Evolutionary conservation across 2,329 filamentous ascomycete genomes (phyloP).

Genomic region (Pyrenophora graminea): DNA sequence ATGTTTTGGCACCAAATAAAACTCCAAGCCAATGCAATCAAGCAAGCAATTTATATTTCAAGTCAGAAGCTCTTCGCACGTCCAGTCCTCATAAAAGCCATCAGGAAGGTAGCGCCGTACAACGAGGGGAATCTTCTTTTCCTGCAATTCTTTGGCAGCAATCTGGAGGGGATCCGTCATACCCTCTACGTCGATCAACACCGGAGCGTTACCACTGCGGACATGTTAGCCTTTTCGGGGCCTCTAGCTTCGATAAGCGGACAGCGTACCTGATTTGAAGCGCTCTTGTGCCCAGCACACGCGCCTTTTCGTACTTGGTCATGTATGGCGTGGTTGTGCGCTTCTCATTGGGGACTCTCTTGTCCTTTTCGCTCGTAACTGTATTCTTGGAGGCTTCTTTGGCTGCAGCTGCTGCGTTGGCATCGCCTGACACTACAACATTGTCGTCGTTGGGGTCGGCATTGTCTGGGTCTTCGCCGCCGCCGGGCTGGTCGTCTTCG

Average conservation of each 20-base stretch:
- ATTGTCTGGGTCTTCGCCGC: constrained; percentile 41
- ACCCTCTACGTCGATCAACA: constrained; percentile 93
- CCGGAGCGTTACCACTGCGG: constrained; percentile 90
- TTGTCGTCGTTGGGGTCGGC: constrained; percentile 45
- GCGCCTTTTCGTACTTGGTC: constrained; percentile 97
- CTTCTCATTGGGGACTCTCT: constrained; percentile 87
- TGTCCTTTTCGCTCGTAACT: constrained; percentile 66
- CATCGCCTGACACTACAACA: constrained; percentile 56
- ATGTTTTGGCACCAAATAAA: constrained; percentile 33
- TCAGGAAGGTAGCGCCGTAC: constrained; percentile 95
- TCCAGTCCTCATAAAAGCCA: constrained; percentile 99
- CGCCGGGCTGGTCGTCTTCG: constrained; percentile 59
- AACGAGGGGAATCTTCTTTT: constrained; percentile 98
- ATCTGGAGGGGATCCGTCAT: constrained; percentile 98
- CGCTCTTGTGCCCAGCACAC: constrained; percentile 89
- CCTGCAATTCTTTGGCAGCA: constrained; percentile 92
- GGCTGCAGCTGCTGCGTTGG: constrained; percentile 52
- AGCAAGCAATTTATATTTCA: constrained; percentile 24
- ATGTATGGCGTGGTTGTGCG: constrained; percentile 95
- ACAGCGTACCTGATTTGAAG: constrained; percentile 84
- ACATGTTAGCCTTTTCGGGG: constrained; percentile 19
- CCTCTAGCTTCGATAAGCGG: not conserved
- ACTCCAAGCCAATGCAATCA: constrained; percentile 43
- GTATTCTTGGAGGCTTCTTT: constrained; percentile 56
- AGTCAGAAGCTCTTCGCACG: constrained; percentile 85